Percentiles rank a stretch among this genome's conserved stretches.
Conservation (phyloP, 148 eudicot genomes). For the Amaranthus cruentus region DNA sequence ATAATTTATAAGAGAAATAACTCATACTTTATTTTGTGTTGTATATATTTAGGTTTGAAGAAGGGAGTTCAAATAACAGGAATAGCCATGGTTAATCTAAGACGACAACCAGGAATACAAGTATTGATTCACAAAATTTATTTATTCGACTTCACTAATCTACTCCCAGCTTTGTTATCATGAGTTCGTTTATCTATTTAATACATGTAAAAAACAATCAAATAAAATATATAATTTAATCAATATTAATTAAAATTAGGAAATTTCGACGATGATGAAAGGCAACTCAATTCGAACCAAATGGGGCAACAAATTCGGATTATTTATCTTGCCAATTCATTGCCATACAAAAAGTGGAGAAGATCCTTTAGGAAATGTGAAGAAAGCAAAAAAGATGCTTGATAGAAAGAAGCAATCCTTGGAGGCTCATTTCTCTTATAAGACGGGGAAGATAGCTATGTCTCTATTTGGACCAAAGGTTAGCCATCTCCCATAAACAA, state of each 20-base stretch:
- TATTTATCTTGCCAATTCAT: slow-evolving; percentile 48
- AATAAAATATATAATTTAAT: too few relatives aligned
- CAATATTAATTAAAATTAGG: background rate
- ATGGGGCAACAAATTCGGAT: slow-evolving; percentile 64
- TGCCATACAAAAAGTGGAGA: slow-evolving; percentile 33
- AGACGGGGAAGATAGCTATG: slow-evolving; percentile 36
- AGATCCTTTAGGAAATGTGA: slow-evolving; percentile 42
- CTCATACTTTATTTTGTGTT: background rate
- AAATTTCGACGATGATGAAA: slow-evolving; percentile 24
- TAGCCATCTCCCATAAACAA: too few relatives aligned
- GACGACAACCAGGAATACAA: slow-evolving; percentile 58
- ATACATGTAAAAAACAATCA: too few relatives aligned
- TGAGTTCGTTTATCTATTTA: too few relatives aligned
- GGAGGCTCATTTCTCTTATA: slow-evolving; percentile 51
- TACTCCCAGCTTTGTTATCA: too few relatives aligned
- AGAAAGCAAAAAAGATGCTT: slow-evolving; percentile 52
- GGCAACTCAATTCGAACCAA: slow-evolving; percentile 22
- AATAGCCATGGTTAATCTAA: slow-evolving; percentile 58
- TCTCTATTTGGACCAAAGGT: slow-evolving; percentile 59
- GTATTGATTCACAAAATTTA: slow-evolving; percentile 14
- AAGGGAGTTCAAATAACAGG: slow-evolving; percentile 53
- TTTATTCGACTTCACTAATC: background rate
- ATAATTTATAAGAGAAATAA: too few relatives aligned
- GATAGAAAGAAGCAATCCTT: slow-evolving; percentile 56
- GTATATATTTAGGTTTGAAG: slow-evolving; percentile 9